Conservation (phyloP, 495 filamentous ascomycete genomes). For the Hypoxylon perforatum region DNA sequence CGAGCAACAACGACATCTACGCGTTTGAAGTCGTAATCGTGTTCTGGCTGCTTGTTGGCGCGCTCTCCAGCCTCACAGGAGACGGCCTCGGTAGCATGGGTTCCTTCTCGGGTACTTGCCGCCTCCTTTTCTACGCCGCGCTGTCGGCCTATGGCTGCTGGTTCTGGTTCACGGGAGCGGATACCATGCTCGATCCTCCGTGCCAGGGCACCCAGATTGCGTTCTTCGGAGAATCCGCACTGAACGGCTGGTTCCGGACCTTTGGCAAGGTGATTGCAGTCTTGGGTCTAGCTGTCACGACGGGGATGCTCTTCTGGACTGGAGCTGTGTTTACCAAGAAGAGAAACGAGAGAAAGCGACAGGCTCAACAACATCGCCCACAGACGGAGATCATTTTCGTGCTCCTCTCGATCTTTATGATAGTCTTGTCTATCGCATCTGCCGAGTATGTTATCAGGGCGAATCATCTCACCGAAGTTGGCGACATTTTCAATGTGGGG, state of each 20-base stretch:
- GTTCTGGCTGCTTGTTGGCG: slow-evolving; percentile 31
- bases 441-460: slow-evolving; percentile 28
- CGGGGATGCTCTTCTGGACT: slow-evolving; percentile 13
- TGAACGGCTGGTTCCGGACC: slow-evolving; percentile 35
- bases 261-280: slow-evolving; percentile 25
- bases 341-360: background rate
- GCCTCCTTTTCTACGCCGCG: slow-evolving; percentile 30
- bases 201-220: slow-evolving; percentile 10
- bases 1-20: slow-evolving; percentile 8
- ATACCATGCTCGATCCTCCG: slow-evolving; percentile 25
- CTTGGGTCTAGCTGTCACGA: slow-evolving; percentile 6
- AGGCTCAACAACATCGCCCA: background rate
- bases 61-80: slow-evolving; percentile 28
- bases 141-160: slow-evolving; percentile 36
- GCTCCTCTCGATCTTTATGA: slow-evolving; percentile 24
- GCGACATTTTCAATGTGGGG: slow-evolving; percentile 22
- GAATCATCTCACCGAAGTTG: slow-evolving; percentile 18
- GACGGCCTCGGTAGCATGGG: slow-evolving; percentile 10
- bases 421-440: slow-evolving; percentile 24
- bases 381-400: slow-evolving; percentile 32
- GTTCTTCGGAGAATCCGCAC: slow-evolving; percentile 20
- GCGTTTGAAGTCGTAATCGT: slow-evolving; percentile 29
- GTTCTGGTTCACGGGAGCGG: slow-evolving; percentile 34
- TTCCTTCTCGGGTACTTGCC: slow-evolving; percentile 19
- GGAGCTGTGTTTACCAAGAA: background rate